Percentiles rank a stretch among this genome's conserved stretches.
phyloP scores from a whole-genome alignment of 768 basidiomycete genomes.

The Tremella mesenterica region DNA sequence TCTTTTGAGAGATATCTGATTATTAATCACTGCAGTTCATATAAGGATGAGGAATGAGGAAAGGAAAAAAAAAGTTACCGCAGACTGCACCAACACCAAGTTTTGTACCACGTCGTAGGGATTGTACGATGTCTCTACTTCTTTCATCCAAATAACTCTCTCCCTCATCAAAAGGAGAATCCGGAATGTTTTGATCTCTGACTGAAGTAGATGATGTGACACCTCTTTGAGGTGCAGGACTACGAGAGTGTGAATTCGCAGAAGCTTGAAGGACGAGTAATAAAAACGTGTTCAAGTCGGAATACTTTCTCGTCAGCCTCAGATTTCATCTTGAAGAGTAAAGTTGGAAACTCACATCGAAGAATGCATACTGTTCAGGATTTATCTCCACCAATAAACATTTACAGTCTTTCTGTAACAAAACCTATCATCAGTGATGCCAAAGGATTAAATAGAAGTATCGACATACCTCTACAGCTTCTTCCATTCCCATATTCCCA shows the following conservation, averaged over 20 bases:
- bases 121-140: not conserved
- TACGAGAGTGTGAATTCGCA: not conserved
- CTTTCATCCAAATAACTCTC: not conserved
- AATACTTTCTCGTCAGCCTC: conserved; percentile 17
- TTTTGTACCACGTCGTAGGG: conserved; percentile 11
- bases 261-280: conserved; percentile 27
- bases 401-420: conserved; percentile 12
- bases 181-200: no score
- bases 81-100: conserved; percentile 16
- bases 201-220: not conserved
- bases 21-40: not conserved
- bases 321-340: not conserved
- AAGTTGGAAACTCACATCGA: conserved; percentile 20
- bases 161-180: no score
- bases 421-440: conserved; percentile 10
- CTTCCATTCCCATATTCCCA: conserved; percentile 18
- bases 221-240: not conserved
- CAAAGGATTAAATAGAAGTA: not conserved
- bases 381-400: conserved; percentile 16
- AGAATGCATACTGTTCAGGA: conserved; percentile 13
- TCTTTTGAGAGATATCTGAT: conserved; percentile 31
- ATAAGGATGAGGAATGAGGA: not conserved
- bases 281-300: conserved; percentile 32
- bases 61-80: conserved; percentile 12
- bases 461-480: conserved; percentile 27